Percentiles rank a stretch among this genome's conserved stretches.
These are phyloP conservation scores for Cytospora mali DNA, from an alignment of 2,329 filamentous ascomycete species.

Conservation along the genomic window DNA sequence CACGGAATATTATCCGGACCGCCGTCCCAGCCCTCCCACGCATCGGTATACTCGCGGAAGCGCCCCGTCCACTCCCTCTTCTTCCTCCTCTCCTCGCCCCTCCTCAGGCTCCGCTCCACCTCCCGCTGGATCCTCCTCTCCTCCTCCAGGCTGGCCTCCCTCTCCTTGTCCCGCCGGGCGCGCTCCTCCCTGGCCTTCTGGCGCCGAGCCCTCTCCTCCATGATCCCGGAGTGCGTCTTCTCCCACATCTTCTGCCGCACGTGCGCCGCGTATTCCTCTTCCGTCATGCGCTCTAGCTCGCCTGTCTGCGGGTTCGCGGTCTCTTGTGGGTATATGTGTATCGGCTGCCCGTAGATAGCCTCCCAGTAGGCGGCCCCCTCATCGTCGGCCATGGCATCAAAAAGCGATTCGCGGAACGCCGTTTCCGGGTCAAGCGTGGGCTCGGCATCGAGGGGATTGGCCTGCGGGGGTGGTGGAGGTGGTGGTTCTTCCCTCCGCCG, in stretches of 20 bases:
- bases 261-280: constrained; percentile 87
- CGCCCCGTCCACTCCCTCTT: constrained; percentile 57
- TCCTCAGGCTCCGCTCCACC: constrained; percentile 69
- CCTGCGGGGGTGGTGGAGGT: background rate
- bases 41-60: constrained; percentile 66
- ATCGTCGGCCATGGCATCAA: constrained; percentile 95
- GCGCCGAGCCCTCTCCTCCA: constrained; percentile 69
- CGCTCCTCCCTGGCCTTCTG: constrained; percentile 63
- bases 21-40: constrained; percentile 63
- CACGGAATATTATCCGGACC: constrained; percentile 58
- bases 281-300: constrained; percentile 80
- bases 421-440: constrained; percentile 62
- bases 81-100: constrained; percentile 65
- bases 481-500: background rate
- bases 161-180: constrained; percentile 52
- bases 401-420: constrained; percentile 90
- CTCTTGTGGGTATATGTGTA: constrained; percentile 72
- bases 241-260: constrained; percentile 95
- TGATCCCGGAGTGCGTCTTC: constrained; percentile 80
- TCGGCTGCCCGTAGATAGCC: constrained; percentile 91
- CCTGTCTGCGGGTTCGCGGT: constrained; percentile 46
- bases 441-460: background rate
- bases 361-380: constrained; percentile 97
- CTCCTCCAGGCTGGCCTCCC: constrained; percentile 42
- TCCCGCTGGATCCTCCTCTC: constrained; percentile 56